Conservation (phyloP, 2,329 filamentous ascomycete species). For the Fusarium tupiense region DNA sequence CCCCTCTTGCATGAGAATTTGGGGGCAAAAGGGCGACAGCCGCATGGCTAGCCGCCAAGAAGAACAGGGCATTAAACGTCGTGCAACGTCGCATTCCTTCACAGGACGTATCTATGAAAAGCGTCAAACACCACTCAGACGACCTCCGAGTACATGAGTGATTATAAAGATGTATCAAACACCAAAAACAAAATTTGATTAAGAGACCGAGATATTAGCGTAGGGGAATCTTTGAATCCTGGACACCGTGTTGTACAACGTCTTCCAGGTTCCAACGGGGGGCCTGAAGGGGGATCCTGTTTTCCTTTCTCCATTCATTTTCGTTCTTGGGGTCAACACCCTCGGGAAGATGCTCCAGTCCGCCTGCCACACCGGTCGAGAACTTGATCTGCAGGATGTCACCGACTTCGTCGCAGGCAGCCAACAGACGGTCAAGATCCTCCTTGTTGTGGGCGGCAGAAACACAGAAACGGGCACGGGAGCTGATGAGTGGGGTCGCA, state of each 20-base stretch:
- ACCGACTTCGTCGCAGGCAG: constrained; percentile 91
- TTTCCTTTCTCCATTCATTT: constrained; percentile 69
- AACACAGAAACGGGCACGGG: constrained; percentile 93
- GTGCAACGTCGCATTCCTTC: constrained; percentile 36
- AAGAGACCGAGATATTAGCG: constrained; percentile 57
- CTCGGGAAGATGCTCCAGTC: constrained; percentile 78
- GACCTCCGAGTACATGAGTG: constrained; percentile 15
- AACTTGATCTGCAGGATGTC: constrained; percentile 95
- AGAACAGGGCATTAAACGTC: constrained; percentile 33
- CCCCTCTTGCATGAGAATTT: constrained; percentile 7
- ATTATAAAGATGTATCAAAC: constrained; percentile 39
- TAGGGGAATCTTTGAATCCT: constrained; percentile 78
- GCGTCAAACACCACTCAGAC: constrained; percentile 36
- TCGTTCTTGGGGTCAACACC: constrained; percentile 78
- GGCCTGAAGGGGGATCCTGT: constrained; percentile 74
- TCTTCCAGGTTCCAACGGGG: constrained; percentile 89
- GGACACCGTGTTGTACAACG: constrained; percentile 77
- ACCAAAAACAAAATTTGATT: constrained; percentile 38
- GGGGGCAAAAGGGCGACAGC: constrained; percentile 19
- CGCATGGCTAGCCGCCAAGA: constrained; percentile 12
- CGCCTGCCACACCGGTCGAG: constrained; percentile 93
- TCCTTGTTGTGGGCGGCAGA: constrained; percentile 98
- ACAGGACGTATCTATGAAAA: constrained; percentile 39
- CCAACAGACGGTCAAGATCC: constrained; percentile 88
- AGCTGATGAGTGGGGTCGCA: constrained; percentile 93